Base-by-base conservation (phyloP, 495 filamentous ascomycete genomes). In the Penicillium antarcticum region DNA sequence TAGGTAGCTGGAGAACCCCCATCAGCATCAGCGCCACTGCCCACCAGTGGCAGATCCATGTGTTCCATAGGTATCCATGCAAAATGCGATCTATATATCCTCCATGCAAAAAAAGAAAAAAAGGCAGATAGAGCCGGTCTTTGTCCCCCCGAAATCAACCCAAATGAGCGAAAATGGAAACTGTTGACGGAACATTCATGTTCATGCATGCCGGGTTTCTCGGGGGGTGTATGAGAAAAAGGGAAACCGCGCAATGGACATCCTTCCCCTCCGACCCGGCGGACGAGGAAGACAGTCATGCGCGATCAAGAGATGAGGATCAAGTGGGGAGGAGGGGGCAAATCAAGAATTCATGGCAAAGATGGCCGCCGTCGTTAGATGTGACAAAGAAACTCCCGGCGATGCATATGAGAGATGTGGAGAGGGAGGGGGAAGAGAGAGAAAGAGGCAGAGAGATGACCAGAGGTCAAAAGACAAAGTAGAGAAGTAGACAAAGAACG, bases 21-120 rank as follows among this genome's bases (percentile, higher is more conserved):
- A 52, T 31, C 48, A 48, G 21, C 55, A 60, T 56, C 53, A 57
- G 62, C 58, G 58, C 65, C 61, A 62, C 64, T 59, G 57, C 58
- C 61, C 56, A 42, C 62, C 64, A 67, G 66, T 57, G 61, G 66
- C 68, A 70, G 67, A 64, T 57, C 48, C 56, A 63, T 65, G 54
- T 60, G 21, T 42, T 56, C 52, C 51, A 44, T 49, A 29, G 41
- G 54, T 45, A 58, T 64, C 55, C 52, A 61, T 61, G 55, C 58
- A 51, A 66, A 56, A 63, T 59, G 46, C 51, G 51, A 52, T 67
- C 56, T 65, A 66, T 67, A 54, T 65, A 66, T 66, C 51, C 51
- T 51, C 60, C 53, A 57, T 53, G 55, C 57, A 55, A 51, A 48
- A 56, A 13, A 24, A 34, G 34, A 48, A 33, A 48, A 56, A 38